A percentile compares a stretch with the other conserved stretches of the same genome.
These are phyloP conservation scores for Synchytrium microbalum DNA, from an alignment of 371 early-diverging fungal genomes.

Conservation along the genomic window DNA sequence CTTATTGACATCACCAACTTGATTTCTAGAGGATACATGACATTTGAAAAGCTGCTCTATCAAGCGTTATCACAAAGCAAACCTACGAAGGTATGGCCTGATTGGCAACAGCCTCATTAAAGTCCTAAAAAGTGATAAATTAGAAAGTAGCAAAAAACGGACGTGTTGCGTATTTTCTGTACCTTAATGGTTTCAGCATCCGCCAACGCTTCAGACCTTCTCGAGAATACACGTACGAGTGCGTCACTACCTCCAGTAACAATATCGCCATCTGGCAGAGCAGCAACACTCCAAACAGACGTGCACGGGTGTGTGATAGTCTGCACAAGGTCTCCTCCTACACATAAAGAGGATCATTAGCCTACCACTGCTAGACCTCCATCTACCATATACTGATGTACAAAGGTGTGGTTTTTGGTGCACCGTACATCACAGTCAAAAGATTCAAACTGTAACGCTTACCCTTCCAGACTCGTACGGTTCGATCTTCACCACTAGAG, in stretches of 20 bases:
- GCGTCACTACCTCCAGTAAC: conserved; percentile 82
- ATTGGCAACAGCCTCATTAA: conserved; percentile 63
- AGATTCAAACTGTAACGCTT: conserved; percentile 9
- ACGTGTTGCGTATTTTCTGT: conserved; percentile 4
- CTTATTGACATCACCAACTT: conserved; percentile 79
- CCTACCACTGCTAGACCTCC: no score
- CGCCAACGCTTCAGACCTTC: conserved; percentile 54
- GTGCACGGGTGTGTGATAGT: conserved; percentile 78
- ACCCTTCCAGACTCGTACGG: conserved; percentile 83
- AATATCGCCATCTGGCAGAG: conserved; percentile 78
- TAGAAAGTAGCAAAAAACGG: conserved; percentile 1
- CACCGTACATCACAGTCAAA: conserved; percentile 6
- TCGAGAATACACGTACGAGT: conserved; percentile 72
- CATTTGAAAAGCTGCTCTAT: background rate
- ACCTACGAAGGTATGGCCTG: conserved; percentile 69
- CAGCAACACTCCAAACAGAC: conserved; percentile 85
- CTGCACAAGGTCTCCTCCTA: conserved; percentile 63
- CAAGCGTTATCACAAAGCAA: background rate
- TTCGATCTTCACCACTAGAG: conserved; percentile 86
- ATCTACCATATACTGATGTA: background rate
- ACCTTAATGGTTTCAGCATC: conserved; percentile 45
- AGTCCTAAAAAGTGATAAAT: conserved; percentile 19
- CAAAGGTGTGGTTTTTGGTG: background rate
- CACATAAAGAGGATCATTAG: background rate
- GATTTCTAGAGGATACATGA: conserved; percentile 44